phyloP scores from a whole-genome alignment of 2,329 filamentous ascomycete genomes.

The Penicillium sp. region DNA sequence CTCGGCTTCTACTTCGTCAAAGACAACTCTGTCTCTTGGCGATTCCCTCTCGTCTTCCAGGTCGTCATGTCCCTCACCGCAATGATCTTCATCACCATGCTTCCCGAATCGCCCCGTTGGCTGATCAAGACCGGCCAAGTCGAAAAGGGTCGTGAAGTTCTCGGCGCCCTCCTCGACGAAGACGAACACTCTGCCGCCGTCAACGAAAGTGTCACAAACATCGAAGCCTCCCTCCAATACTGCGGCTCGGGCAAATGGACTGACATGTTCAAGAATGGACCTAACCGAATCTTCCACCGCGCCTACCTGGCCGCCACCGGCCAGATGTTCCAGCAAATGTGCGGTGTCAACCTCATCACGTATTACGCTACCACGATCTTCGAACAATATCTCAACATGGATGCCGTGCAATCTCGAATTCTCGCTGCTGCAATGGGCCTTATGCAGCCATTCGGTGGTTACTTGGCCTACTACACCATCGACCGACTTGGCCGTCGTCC shows the following conservation, averaged over 20 bases:
- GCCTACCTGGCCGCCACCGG: constrained; percentile 51
- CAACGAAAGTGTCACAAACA: constrained; percentile 49
- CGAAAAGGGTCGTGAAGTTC: constrained; percentile 25
- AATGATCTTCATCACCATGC: constrained; percentile 28
- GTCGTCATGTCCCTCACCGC: constrained; percentile 32
- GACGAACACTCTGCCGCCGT: constrained; percentile 39
- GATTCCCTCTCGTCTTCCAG: constrained; percentile 41
- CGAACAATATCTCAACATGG: constrained; percentile 11
- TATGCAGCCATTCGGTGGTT: constrained; percentile 39
- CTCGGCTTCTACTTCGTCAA: constrained; percentile 40
- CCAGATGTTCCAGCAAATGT: constrained; percentile 50
- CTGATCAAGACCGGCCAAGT: constrained; percentile 27
- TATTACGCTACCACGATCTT: constrained; percentile 39
- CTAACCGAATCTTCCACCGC: constrained; percentile 53
- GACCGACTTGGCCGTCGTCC: constrained; percentile 36
- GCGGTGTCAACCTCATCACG: constrained; percentile 38
- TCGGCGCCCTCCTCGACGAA: constrained; percentile 17
- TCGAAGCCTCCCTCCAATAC: constrained; percentile 47
- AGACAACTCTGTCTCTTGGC: constrained; percentile 36
- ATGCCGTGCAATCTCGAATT: constrained; percentile 4
- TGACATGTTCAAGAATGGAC: constrained; percentile 56
- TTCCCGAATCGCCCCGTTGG: constrained; percentile 42
- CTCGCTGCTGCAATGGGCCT: constrained; percentile 10
- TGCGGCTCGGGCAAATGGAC: constrained; percentile 48
- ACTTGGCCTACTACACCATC: constrained; percentile 45